Conservation (phyloP, 176 grass and related monocot genomes). For the Lolium rigidum region DNA sequence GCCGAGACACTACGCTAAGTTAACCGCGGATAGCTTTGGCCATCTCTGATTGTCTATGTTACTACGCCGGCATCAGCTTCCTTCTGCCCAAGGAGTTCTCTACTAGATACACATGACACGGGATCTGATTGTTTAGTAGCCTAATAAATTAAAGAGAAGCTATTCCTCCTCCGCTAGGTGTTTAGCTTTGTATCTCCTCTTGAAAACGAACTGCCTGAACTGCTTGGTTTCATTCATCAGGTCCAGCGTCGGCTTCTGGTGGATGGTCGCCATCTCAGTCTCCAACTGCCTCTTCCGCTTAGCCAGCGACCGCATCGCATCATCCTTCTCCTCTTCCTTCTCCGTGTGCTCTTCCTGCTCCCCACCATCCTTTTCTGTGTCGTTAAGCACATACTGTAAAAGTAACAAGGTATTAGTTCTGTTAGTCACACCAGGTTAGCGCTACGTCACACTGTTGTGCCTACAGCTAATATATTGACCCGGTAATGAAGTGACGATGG, state of each 20-base stretch:
- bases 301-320: conserved; percentile 36
- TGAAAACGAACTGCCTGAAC: conserved; percentile 81
- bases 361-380: neutral
- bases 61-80: neutral
- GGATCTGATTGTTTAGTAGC: neutral
- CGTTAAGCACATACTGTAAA: conserved; percentile 39
- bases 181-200: conserved; percentile 64
- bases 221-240: conserved; percentile 63
- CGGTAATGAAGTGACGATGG: neutral
- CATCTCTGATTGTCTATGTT: conserved; percentile 2
- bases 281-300: conserved; percentile 69
- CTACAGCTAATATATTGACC: neutral
- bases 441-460: neutral
- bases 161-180: neutral
- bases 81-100: conserved; percentile 5
- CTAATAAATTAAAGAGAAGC: neutral
- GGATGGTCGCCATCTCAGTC: conserved; percentile 62
- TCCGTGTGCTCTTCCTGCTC: conserved; percentile 37
- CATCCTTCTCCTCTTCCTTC: conserved; percentile 38
- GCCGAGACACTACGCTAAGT: conserved; percentile 15
- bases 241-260: conserved; percentile 56
- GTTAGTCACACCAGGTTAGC: conserved; percentile 27
- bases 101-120: conserved; percentile 27
- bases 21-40: conserved; percentile 28
- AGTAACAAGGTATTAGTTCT: neutral